Conservation (phyloP, 2,329 filamentous ascomycete genomes). For the Botrytis elliptica region DNA sequence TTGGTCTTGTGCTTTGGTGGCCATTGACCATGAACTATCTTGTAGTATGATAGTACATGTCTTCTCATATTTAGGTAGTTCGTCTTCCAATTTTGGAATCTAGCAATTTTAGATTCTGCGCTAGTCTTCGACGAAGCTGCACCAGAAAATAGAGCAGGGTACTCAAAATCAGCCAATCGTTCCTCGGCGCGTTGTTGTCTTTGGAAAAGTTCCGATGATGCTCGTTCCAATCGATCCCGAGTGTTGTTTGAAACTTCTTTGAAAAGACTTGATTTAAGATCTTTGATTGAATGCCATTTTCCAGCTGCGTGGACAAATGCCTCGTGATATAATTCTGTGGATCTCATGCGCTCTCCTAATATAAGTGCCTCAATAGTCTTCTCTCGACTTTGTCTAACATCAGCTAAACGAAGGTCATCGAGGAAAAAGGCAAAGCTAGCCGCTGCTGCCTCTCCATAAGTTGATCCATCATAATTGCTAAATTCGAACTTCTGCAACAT, state of each 20-base stretch:
- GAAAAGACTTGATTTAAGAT: conserved; percentile 67
- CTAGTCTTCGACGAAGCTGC: conserved; percentile 80
- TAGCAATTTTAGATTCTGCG: conserved; percentile 71
- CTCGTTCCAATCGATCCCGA: conserved; percentile 75
- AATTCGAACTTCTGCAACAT: conserved; percentile 59
- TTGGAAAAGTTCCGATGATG: conserved; percentile 74
- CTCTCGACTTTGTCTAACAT: conserved; percentile 78
- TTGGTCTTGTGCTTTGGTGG: conserved; percentile 88
- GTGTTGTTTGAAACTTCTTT: conserved; percentile 68
- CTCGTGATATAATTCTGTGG: conserved; percentile 79
- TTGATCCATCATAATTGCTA: conserved; percentile 54
- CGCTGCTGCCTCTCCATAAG: conserved; percentile 59
- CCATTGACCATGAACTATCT: conserved; percentile 70
- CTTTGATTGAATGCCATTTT: conserved; percentile 72
- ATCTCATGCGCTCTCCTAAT: conserved; percentile 85
- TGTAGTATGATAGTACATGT: conserved; percentile 60
- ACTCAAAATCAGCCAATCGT: conserved; percentile 85
- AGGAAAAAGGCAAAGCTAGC: conserved; percentile 72
- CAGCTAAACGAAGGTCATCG: conserved; percentile 72
- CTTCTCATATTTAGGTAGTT: conserved; percentile 73
- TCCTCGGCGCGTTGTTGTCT: conserved; percentile 68
- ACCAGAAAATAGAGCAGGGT: conserved; percentile 84
- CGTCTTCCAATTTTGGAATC: conserved; percentile 80
- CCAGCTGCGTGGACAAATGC: conserved; percentile 89
- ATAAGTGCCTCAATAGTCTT: conserved; percentile 88